phyloP scores from a whole-genome alignment of 805 yeast genomes.

The Wickerhamomyces queroliae region DNA sequence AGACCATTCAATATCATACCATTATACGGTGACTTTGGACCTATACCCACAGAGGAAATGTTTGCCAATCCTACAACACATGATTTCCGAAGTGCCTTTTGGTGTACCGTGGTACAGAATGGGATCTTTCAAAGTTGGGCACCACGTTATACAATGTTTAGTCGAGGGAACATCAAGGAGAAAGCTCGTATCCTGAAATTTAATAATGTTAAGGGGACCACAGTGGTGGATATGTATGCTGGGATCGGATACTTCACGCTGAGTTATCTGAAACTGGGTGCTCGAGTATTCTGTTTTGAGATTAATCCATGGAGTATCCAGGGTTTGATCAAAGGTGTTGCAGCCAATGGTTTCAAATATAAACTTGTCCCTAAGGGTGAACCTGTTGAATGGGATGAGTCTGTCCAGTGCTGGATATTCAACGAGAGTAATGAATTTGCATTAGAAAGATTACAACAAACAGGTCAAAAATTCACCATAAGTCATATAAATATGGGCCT shows the following conservation, averaged over 20 bases:
- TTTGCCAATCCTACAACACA: slow-evolving; percentile 30
- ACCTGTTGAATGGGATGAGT: slow-evolving; percentile 21
- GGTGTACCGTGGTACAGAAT: slow-evolving; percentile 70
- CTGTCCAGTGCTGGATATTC: slow-evolving; percentile 36
- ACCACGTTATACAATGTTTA: slow-evolving; percentile 81
- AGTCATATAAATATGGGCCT: slow-evolving; percentile 73
- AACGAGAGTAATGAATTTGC: slow-evolving; percentile 59
- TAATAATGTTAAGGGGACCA: slow-evolving; percentile 29
- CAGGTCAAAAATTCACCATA: slow-evolving; percentile 17
- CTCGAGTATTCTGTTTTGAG: slow-evolving; percentile 71
- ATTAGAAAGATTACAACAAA: slow-evolving; percentile 29
- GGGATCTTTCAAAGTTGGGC: slow-evolving; percentile 81
- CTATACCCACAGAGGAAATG: slow-evolving; percentile 22
- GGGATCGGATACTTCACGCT: slow-evolving; percentile 86
- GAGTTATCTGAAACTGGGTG: slow-evolving; percentile 52
- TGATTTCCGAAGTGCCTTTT: slow-evolving; percentile 52
- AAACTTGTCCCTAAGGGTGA: slow-evolving; percentile 29
- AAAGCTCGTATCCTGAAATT: slow-evolving; percentile 57
- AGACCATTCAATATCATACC: slow-evolving; percentile 58
- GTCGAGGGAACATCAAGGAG: slow-evolving; percentile 81
- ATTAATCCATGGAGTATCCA: slow-evolving; percentile 79
- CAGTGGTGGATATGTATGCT: slow-evolving; percentile 66
- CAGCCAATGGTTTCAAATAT: slow-evolving; percentile 35
- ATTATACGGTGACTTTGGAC: slow-evolving; percentile 63
- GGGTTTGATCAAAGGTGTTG: slow-evolving; percentile 57